phyloP scores from a whole-genome alignment of 1,139 yeast genomes.

The Yamadazyma atlantica region DNA sequence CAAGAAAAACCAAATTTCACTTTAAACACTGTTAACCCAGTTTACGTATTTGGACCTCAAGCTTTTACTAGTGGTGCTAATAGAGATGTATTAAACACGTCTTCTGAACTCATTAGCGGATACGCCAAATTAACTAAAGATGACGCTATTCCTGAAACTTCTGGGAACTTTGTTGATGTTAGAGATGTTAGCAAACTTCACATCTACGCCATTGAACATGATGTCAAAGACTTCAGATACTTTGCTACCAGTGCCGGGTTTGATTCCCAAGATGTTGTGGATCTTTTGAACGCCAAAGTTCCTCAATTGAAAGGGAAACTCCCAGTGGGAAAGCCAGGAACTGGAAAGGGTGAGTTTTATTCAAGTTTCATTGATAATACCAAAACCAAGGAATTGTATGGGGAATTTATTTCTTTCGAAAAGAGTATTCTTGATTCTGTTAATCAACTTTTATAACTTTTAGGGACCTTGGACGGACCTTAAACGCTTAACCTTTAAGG shows the following conservation, averaged over 20 bases:
- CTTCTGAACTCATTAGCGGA: conserved; percentile 34
- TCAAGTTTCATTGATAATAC: conserved; percentile 31
- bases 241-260: conserved; percentile 35
- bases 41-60: conserved; percentile 40
- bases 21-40: conserved; percentile 29
- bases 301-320: conserved; percentile 36
- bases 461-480: no score
- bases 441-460: conserved; percentile 30
- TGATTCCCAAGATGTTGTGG: conserved; percentile 35
- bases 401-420: conserved; percentile 36
- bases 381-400: conserved; percentile 33
- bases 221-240: conserved; percentile 32
- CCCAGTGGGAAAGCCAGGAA: conserved; percentile 43
- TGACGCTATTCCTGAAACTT: conserved; percentile 14
- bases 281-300: conserved; percentile 26
- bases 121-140: conserved; percentile 15
- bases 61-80: conserved; percentile 19
- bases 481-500: no score
- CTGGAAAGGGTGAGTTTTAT: conserved; percentile 23
- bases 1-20: conserved; percentile 24
- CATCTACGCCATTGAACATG: conserved; percentile 37
- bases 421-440: conserved; percentile 43
- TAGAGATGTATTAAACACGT: conserved; percentile 36
- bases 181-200: conserved; percentile 57
- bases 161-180: conserved; percentile 42